These are phyloP conservation scores for Hypholoma sublateritium DNA, from an alignment of 768 basidiomycete species.

Conservation along the genomic window DNA sequence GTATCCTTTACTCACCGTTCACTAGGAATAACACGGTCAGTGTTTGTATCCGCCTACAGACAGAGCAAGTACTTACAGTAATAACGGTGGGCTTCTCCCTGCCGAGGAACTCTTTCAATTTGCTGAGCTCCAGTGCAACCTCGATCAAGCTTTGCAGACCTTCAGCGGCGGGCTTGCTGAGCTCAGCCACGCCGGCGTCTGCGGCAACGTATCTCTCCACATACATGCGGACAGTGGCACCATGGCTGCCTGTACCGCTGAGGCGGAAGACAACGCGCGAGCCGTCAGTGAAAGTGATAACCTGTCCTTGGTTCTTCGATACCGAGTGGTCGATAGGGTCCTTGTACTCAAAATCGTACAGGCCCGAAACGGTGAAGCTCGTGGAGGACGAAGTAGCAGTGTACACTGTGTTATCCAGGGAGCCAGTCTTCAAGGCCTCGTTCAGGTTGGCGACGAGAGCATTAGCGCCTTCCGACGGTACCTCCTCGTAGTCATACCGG, in stretches of 20 bases:
- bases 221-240: constrained; percentile 96
- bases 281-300: constrained; percentile 89
- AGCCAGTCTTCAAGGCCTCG: constrained; percentile 60
- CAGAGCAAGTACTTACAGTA: constrained; percentile 54
- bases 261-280: constrained; percentile 94
- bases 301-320: constrained; percentile 94
- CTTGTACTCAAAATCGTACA: constrained; percentile 92
- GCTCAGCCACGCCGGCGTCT: constrained; percentile 65
- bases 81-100: constrained; percentile 95
- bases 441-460: constrained; percentile 81
- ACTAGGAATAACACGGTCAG: neutral
- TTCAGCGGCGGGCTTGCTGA: constrained; percentile 76
- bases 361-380: constrained; percentile 73
- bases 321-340: constrained; percentile 97
- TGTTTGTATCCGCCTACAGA: neutral
- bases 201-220: constrained; percentile 88
- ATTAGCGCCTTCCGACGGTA: constrained; percentile 87
- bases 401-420: constrained; percentile 69
- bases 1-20: constrained; percentile 15
- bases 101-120: constrained; percentile 82
- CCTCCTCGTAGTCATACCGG: constrained; percentile 99
- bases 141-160: constrained; percentile 95
- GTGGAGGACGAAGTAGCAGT: constrained; percentile 64
- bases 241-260: constrained; percentile 93
- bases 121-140: constrained; percentile 84